Conservation (phyloP, 108 stramenopile genomes). For the Pseudonitzschia multistriata region DNA sequence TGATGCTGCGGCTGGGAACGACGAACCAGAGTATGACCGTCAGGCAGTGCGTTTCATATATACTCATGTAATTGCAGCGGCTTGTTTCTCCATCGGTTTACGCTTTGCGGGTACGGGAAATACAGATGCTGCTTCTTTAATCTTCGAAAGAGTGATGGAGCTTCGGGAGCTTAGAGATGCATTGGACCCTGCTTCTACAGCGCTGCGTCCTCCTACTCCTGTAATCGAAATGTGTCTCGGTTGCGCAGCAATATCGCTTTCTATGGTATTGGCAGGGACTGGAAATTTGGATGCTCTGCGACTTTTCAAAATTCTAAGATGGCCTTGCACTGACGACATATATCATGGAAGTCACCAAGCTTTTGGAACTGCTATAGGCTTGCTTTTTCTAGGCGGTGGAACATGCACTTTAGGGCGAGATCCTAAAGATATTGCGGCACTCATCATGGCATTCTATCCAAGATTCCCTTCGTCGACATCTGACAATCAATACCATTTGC, state of each 20-base stretch:
- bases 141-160: constrained; percentile 63
- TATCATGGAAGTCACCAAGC: constrained; percentile 93
- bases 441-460: constrained; percentile 91
- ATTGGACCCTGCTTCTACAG: constrained; percentile 55
- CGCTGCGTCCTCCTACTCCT: constrained; percentile 74
- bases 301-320: constrained; percentile 80
- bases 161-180: constrained; percentile 74
- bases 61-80: constrained; percentile 89
- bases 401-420: constrained; percentile 85
- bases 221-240: constrained; percentile 90
- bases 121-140: constrained; percentile 61
- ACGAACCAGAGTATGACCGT: constrained; percentile 65
- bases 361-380: constrained; percentile 85
- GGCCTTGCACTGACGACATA: constrained; percentile 82
- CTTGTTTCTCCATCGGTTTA: constrained; percentile 91
- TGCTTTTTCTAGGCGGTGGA: constrained; percentile 95
- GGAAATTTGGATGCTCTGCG: constrained; percentile 91
- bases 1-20: neutral
- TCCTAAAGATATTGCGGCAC: constrained; percentile 89
- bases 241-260: constrained; percentile 77
- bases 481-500: constrained; percentile 96
- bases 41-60: constrained; percentile 90
- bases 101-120: constrained; percentile 91
- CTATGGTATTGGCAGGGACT: constrained; percentile 95
- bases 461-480: constrained; percentile 78